Evolutionary conservation across 176 grass and related monocot genomes (phyloP).

Genomic region (sorghum (Sorghum bicolor)): Sorghum_bicolor_NCBIv3 NC_012871.2:66067001-66067500

Average conservation of each 20-base stretch:
- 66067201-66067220: too few relatives aligned
- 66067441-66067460: constrained; percentile 34
- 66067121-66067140: constrained; percentile 49
- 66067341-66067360: constrained; percentile 25
- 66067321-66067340: not conserved
- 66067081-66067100: constrained; percentile 27
- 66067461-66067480: not conserved
- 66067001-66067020: constrained; percentile 21
- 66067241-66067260: too few relatives aligned
- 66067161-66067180: not conserved
- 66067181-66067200: not conserved
- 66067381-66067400: constrained; percentile 34
- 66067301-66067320: constrained; percentile 17
- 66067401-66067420: constrained; percentile 31
- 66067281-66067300: constrained; percentile 27
- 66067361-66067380: constrained; percentile 41
- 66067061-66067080: constrained; percentile 37
- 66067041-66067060: constrained; percentile 41
- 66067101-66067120: constrained; percentile 42
- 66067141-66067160: constrained; percentile 24
- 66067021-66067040: constrained; percentile 47
- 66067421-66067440: constrained; percentile 39
- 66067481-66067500: not conserved
- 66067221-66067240: too few relatives aligned
- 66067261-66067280: not conserved